These are phyloP conservation scores for Beauveria sp. DNA, from an alignment of 2,329 filamentous ascomycete genomes.

Conservation along the genomic window DNA sequence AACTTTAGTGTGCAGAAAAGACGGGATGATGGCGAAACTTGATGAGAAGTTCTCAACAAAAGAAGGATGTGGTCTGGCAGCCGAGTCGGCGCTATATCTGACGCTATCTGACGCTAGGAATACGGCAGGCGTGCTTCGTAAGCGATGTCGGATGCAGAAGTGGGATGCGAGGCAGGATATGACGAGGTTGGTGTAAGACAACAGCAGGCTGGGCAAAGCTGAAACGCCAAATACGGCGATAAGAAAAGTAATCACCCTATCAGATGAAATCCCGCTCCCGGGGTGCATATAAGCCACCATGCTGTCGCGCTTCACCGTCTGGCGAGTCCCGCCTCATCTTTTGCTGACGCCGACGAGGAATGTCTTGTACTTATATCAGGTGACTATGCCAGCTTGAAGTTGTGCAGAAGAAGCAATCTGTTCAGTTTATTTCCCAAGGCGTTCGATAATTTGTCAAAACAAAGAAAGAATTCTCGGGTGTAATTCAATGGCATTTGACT, in stretches of 20 bases:
- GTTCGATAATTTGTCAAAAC: no score
- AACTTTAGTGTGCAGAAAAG: neutral
- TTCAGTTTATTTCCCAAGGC: no score
- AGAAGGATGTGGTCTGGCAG: neutral
- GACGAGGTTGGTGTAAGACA: slow-evolving; percentile 5
- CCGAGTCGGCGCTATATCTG: neutral
- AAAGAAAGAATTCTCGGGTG: no score
- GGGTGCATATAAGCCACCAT: neutral
- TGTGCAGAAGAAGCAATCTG: no score
- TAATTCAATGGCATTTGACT: neutral
- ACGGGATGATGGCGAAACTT: neutral
- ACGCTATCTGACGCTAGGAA: neutral
- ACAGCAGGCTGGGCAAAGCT: neutral
- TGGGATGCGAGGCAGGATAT: slow-evolving; percentile 3
- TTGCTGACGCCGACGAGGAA: neutral
- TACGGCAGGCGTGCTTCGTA: neutral
- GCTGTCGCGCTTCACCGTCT: neutral
- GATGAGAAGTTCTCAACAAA: neutral
- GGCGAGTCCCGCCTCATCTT: neutral
- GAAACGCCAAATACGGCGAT: slow-evolving; percentile 5
- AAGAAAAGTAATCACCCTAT: neutral
- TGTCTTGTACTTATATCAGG: neutral
- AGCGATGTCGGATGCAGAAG: slow-evolving; percentile 10
- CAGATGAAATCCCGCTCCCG: neutral
- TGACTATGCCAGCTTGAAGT: neutral